Evolutionary conservation across 2,329 filamentous ascomycete genomes (phyloP), one percentile per base, ranked within the genome.

Genomic region (Alternaria postmessia): DNA sequence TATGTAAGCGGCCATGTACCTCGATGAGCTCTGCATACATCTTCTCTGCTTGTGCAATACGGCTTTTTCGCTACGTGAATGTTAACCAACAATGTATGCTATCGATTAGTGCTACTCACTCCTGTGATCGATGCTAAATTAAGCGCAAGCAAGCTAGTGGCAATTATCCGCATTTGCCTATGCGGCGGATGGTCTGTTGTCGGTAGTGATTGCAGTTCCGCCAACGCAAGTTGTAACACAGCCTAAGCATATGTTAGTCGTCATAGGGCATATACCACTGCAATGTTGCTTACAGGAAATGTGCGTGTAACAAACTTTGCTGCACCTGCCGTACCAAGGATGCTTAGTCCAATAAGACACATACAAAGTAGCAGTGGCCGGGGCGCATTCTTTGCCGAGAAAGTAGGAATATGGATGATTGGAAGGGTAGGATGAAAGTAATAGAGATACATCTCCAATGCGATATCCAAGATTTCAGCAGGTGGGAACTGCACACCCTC

Each of bases 351-450:
- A 34, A 86, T 83, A 14, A 85, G 77, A 64, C 82, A 85, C 82
- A 86, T 86, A 22, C 80, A 80, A 48, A 85, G 81, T 1, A 86
- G 71, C 18, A 86, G 70, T 9, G 83, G 78, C 22, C 78, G 75
- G 20, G 80, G 79, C 4, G 82, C 81, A 43, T 81, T 81, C 51
- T 81, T 83, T 1, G 83, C 82, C 14, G 80, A 81, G 61, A 86
- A 86, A 0, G 84, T 84, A 2, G 84, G 83, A 14, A 84, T 77
- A 65, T 86, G 84, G 7, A 86, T 81, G 61, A 86, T 84, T 0
- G 83, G 83, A 36, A 85, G 77, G 4, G 84, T 80, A 1, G 83
- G 82, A 55, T 86, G 83, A 59, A 85, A 85, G 36, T 83, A 82
- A 48, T 83, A 82, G 60, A 86, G 83, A 64, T 84, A 86, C 54